phyloP scores from a whole-genome alignment of 331 rosid species.

The Acacia concinna region DNA sequence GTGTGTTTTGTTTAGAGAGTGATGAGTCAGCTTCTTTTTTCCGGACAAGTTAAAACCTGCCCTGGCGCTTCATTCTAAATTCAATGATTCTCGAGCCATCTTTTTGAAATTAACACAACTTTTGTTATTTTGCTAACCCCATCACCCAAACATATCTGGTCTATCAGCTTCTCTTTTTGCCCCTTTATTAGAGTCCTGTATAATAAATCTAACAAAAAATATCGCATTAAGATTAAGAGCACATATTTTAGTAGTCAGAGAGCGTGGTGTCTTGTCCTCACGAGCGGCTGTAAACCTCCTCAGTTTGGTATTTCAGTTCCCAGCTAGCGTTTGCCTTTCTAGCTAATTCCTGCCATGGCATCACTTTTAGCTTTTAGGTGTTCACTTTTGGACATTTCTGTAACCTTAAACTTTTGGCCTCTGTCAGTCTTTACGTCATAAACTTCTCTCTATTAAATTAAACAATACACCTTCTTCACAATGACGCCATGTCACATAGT shows the following conservation, averaged over 20 bases:
- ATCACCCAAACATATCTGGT: background rate
- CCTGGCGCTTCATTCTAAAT: background rate
- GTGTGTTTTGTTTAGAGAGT: constrained; percentile 7
- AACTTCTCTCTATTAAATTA: background rate
- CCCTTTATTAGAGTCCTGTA: background rate
- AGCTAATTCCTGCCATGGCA: background rate
- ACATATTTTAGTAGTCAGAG: background rate
- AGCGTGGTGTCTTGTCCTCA: constrained; percentile 10
- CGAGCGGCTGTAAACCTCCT: background rate
- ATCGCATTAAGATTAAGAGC: background rate
- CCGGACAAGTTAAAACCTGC: background rate
- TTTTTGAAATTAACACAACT: constrained; percentile 32
- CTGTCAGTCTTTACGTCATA: background rate
- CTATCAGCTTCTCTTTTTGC: background rate
- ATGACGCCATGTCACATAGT: background rate
- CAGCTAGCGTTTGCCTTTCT: background rate
- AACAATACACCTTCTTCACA: background rate
- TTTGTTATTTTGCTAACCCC: constrained; percentile 25
- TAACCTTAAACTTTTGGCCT: background rate
- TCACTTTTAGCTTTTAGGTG: background rate
- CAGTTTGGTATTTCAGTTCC: background rate
- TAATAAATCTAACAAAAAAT: background rate
- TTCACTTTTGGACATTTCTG: background rate
- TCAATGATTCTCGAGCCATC: constrained; percentile 11
- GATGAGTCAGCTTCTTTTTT: constrained; percentile 18